phyloP scores from a whole-genome alignment of 192 early-diverging fungal genomes.

The Coemansia sp. region DNA sequence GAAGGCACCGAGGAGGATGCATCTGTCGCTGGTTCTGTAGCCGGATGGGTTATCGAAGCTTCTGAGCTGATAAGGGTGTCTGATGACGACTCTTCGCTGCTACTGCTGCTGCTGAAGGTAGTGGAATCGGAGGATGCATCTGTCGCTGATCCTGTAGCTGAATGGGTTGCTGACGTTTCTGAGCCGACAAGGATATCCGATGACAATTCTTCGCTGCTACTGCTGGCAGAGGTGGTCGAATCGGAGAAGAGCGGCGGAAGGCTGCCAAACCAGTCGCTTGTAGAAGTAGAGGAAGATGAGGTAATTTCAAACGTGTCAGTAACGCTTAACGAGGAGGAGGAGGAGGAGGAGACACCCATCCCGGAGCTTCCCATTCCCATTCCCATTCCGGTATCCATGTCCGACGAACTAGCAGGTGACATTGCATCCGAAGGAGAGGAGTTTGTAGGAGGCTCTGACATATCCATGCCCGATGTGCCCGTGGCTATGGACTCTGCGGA shows the following conservation, averaged over 20 bases:
- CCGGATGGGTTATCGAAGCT: neutral
- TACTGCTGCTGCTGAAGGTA: neutral
- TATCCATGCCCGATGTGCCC: neutral
- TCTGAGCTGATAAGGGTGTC: neutral
- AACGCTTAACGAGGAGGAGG: neutral
- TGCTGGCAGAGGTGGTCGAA: neutral
- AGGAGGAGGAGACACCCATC: no score
- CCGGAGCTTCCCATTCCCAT: neutral
- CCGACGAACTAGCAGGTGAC: neutral
- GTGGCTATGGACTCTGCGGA: neutral
- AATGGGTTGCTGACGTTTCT: neutral
- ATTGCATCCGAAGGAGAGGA: neutral
- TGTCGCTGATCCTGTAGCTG: neutral
- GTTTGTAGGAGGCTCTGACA: neutral
- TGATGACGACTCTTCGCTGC: neutral
- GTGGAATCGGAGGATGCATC: neutral
- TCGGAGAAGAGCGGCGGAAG: conserved; percentile 8
- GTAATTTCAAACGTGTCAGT: neutral
- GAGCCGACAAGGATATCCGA: neutral
- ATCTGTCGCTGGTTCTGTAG: neutral
- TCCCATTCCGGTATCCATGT: neutral
- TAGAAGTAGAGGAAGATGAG: conserved; percentile 7
- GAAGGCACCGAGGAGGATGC: neutral
- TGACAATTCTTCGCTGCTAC: neutral
- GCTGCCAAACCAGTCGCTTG: conserved; percentile 6